Evolutionary conservation across 1,284 basidiomycete species (phyloP), one percentile per base, ranked within the genome.

Genomic region (Boletellus deceptivus): DNA sequence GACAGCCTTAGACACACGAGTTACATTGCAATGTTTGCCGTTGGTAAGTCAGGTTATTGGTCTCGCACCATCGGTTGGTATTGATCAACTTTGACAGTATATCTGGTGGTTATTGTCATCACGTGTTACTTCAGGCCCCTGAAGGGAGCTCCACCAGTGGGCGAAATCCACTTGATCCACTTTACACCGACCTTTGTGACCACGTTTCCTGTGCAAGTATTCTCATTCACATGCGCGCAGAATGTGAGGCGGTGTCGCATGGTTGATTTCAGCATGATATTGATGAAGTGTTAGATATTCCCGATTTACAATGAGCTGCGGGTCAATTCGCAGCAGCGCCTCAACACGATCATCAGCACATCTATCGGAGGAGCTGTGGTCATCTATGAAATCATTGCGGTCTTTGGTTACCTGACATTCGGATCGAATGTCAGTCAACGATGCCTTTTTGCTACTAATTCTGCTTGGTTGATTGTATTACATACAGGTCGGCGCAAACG

Each of bases 381-480:
- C 31, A 85, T 85, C 14, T 97, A 97, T 67, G 91, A 95, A 66
- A 66, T 91, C 48, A 89, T 94, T 58, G 88, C 84, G 7, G 70
- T 93, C 33, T 85, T 96, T 59, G 97, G 97, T 1, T 99, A 99
- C 69, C 75, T 98, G 38, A 98, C 96, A 0, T 99, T 99, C 69
- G 97, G 97, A 2, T 85, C 86, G 42, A 87, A 85, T 62, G 87
- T 86, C 45, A 45, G 72, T 63, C 24, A 17, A 20, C 6, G 36
- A 25, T 36, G 11, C 17, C 3, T n/a, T 47, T 50, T 8, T 11
- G n/a, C 7, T 16, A 14, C 7, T 9, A 1, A n/a, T 3, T 24
- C 4, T 40, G 11, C 20, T 43, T 46, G 18, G 39, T 45, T 67
- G 8, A 62, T 25, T 4, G 9, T 29, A 20, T 22, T 9, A 16